These are phyloP conservation scores for Diplodia sapinea DNA, from an alignment of 2,329 filamentous ascomycete species.

Conservation along the genomic window DNA sequence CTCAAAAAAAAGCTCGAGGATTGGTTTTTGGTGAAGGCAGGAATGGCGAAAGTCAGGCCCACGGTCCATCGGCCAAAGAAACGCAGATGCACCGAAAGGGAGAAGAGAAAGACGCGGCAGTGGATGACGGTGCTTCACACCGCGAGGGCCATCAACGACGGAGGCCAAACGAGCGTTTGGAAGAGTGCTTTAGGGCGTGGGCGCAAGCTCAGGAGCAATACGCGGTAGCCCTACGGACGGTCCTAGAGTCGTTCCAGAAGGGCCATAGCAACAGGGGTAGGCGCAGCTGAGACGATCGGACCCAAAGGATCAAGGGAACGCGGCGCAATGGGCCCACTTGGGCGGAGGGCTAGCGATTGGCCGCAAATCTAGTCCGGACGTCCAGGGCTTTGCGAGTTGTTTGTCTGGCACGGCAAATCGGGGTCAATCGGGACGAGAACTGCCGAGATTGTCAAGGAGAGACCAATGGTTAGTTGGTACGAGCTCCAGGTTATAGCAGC, in stretches of 20 bases:
- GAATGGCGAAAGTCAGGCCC: no score
- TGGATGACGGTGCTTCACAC: neutral
- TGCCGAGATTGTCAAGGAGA: neutral
- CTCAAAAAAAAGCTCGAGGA: neutral
- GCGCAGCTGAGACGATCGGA: neutral
- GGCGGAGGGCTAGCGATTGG: neutral
- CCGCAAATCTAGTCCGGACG: neutral
- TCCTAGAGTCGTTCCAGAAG: neutral
- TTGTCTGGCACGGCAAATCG: neutral
- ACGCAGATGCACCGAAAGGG: neutral
- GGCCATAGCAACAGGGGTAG: neutral
- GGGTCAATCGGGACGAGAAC: neutral
- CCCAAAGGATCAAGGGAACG: neutral
- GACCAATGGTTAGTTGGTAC: no score
- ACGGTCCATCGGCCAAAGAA: no score
- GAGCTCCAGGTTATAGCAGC: neutral
- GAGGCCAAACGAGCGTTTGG: neutral
- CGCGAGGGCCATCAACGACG: neutral
- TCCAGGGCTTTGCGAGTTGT: neutral
- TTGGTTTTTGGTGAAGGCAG: no score
- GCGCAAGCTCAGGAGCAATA: neutral
- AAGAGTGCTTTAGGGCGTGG: neutral
- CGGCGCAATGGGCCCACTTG: constrained; percentile 2
- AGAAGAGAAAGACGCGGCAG: neutral
- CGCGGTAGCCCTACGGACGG: neutral